A percentile compares a stretch with the other conserved stretches of the same genome.
phyloP scores from a whole-genome alignment of 2,329 filamentous ascomycete species.

The Xylariaceae sp. region DNA sequence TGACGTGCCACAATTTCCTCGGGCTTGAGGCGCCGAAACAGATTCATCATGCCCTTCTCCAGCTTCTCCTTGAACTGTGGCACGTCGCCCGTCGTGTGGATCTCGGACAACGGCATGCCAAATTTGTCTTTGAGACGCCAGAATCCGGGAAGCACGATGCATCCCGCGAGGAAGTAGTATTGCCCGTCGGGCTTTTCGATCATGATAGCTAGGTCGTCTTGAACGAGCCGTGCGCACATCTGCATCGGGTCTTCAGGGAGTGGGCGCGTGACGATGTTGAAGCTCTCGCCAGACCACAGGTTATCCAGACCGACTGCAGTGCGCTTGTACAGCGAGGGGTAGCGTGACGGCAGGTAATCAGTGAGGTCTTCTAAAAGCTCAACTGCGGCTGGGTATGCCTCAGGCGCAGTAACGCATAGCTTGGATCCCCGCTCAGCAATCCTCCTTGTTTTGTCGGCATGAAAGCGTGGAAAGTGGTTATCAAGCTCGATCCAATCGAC shows the following conservation, averaged over 20 bases:
- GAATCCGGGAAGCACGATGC: conserved; percentile 80
- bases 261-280: conserved; percentile 70
- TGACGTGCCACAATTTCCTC: conserved; percentile 71
- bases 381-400: conserved; percentile 73
- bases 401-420: conserved; percentile 72
- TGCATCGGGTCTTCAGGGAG: conserved; percentile 80
- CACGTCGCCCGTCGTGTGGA: conserved; percentile 80
- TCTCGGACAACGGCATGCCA: conserved; percentile 78
- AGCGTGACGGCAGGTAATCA: conserved; percentile 75
- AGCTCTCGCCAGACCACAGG: conserved; percentile 71
- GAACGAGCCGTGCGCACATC: conserved; percentile 73
- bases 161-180: conserved; percentile 80
- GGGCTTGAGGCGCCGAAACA: conserved; percentile 75
- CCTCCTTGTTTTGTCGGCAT: conserved; percentile 72
- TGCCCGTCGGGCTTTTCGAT: conserved; percentile 76
- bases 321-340: conserved; percentile 72
- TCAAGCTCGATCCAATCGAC: conserved; percentile 87
- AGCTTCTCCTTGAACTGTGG: conserved; percentile 45
- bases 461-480: conserved; percentile 76
- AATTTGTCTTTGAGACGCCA: conserved; percentile 84
- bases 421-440: conserved; percentile 71
- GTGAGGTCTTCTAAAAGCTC: conserved; percentile 79
- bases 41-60: conserved; percentile 52
- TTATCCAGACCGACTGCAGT: conserved; percentile 74
- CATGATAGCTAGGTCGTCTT: conserved; percentile 88